phyloP scores from a whole-genome alignment of 202 grass and related monocot genomes.

The Brachypodium distachyon region DNA sequence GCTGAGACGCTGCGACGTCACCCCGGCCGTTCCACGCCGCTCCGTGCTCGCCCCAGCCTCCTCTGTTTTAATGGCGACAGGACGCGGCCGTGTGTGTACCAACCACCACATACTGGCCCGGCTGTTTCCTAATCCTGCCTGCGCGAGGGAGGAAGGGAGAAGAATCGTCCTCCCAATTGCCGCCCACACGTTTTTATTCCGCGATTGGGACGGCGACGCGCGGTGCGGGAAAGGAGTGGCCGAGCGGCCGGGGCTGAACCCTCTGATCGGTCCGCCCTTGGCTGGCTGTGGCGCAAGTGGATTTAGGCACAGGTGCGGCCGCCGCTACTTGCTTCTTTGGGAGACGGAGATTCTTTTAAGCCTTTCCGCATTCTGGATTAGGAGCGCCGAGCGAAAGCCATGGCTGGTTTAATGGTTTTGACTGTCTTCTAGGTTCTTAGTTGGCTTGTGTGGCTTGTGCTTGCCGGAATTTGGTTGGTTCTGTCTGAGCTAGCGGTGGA shows the following conservation, averaged over 20 bases:
- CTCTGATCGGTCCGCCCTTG: conserved; percentile 1
- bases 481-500: neutral
- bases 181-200: conserved; percentile 20
- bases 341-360: neutral
- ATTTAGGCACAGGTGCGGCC: conserved; percentile 3
- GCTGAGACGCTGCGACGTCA: conserved; percentile 28
- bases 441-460: neutral
- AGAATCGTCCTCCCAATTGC: no score
- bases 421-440: neutral
- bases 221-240: conserved; percentile 20
- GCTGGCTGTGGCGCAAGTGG: conserved; percentile 19
- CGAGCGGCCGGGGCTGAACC: neutral
- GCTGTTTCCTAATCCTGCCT: neutral
- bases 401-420: neutral
- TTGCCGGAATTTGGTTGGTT: neutral
- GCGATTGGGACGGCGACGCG: conserved; percentile 2
- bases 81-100: neutral
- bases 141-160: neutral
- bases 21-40: neutral
- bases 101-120: neutral
- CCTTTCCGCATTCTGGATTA: neutral
- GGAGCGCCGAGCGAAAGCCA: neutral
- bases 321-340: neutral
- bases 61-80: conserved; percentile 19
- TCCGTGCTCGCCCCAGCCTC: no score